phyloP scores from a whole-genome alignment of 345 rosid species.

The Heritiera fomes region DNA sequence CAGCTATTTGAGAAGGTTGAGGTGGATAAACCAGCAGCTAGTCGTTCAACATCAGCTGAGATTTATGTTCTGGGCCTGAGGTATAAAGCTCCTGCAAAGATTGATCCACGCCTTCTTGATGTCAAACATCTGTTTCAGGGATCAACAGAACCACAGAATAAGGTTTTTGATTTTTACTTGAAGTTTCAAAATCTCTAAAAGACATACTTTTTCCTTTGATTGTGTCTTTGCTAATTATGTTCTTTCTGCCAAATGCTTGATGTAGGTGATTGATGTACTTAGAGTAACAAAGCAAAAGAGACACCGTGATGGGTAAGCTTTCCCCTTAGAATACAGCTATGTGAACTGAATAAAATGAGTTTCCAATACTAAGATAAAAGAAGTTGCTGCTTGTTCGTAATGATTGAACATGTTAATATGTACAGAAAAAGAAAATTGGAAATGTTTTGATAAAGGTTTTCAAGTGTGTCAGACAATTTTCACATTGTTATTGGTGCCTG shows the following conservation, averaged over 20 bases:
- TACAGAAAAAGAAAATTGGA: neutral
- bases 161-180: slow-evolving; percentile 44
- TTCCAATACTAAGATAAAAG: neutral
- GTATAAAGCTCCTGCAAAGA: slow-evolving; percentile 89
- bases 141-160: slow-evolving; percentile 53
- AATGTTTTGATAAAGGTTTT: neutral
- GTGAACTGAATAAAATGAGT: neutral
- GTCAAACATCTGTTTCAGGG: slow-evolving; percentile 74
- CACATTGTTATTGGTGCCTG: neutral
- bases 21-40: slow-evolving; percentile 88
- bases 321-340: slow-evolving; percentile 6
- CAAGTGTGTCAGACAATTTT: neutral
- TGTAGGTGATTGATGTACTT: slow-evolving; percentile 82
- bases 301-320: slow-evolving; percentile 75
- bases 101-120: slow-evolving; percentile 90
- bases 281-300: slow-evolving; percentile 71
- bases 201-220: neutral
- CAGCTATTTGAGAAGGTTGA: slow-evolving; percentile 94
- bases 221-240: neutral
- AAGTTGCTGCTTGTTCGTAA: no score
- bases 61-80: slow-evolving; percentile 71
- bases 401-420: neutral
- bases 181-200: neutral
- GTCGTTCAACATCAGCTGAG: slow-evolving; percentile 91
- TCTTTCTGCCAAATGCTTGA: slow-evolving; percentile 16